phyloP scores from a whole-genome alignment of 495 filamentous ascomycete genomes.

The Aspergillus wentii region DNA sequence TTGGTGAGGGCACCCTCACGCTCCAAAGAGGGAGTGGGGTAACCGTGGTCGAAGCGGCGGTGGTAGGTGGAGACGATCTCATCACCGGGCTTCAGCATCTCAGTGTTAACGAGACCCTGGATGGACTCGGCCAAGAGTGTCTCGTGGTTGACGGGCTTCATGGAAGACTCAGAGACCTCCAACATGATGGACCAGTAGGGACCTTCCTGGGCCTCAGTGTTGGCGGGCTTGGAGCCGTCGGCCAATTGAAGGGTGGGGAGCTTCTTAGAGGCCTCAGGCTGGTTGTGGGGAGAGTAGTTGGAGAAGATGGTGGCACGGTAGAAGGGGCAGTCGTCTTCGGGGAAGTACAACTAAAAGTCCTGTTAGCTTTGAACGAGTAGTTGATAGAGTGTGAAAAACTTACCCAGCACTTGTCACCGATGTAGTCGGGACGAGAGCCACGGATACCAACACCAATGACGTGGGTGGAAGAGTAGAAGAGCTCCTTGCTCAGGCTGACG shows the following conservation, averaged over 20 bases:
- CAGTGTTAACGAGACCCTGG: conserved; percentile 93
- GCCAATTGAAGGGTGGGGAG: conserved; percentile 83
- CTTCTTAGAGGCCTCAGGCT: conserved; percentile 75
- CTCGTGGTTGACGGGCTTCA: conserved; percentile 86
- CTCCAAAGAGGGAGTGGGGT: conserved; percentile 92
- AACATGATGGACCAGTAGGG: conserved; percentile 99
- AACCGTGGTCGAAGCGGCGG: conserved; percentile 97
- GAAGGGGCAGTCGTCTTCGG: conserved; percentile 98
- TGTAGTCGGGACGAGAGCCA: conserved; percentile 86
- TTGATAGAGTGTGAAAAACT: no score
- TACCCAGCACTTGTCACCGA: conserved; percentile 99
- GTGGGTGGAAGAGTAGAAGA: conserved; percentile 97
- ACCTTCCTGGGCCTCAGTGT: conserved; percentile 65
- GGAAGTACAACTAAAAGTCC: conserved; percentile 99
- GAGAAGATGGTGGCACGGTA: conserved; percentile 99
- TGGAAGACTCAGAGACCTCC: conserved; percentile 90
- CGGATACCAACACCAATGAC: conserved; percentile 95
- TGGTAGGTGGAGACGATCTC: conserved; percentile 99
- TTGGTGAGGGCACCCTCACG: conserved; percentile 91
- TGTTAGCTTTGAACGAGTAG: no score
- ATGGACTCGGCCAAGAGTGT: conserved; percentile 86
- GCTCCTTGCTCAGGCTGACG: conserved; percentile 75
- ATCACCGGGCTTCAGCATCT: conserved; percentile 84
- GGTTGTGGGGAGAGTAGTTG: conserved; percentile 99
- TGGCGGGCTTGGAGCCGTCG: conserved; percentile 72